Base-by-base conservation (phyloP, 2,329 filamentous ascomycete species). In the Fonsecaea pedrosoi region DNA sequence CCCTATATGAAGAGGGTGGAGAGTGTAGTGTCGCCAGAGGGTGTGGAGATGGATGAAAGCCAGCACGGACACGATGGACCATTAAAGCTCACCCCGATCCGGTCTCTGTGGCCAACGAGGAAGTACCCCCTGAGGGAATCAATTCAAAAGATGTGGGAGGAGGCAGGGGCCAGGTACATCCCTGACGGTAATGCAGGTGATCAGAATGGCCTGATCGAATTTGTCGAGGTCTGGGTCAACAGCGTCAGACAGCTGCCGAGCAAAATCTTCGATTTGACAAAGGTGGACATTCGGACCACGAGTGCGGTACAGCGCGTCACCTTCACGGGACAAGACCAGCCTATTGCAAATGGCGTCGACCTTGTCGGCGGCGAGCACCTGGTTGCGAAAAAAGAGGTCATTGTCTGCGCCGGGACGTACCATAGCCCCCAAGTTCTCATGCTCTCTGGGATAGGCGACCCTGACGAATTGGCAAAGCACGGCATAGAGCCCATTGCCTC, bases 1-100 rank as follows among this genome's bases (percentile, higher is more conserved):
- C 81, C 81, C 1, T 86, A 82, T 73, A 79, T 84, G 62, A 74
- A 75, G 42, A 82, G 80, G 65, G 70, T 76, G 0, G 82, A 83
- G 66, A 66, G 64, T 7, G 72, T 72, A 13, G 35, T 42, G 21
- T n/a, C 53, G 10, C 37, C n/a, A 12, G 60, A 18, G n/a, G 53
- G 25, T 2, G 15, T 38, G 4, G 35, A 10, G 4, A 62, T 35
- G 34, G 65, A 67, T 37, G 50, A 64, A n/a, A 32, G 38, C 50
- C 65, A 67, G 54, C 65, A 67, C 30, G 65, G 65, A 9, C 64
- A 67, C 32, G 57, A 67, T 30, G 65, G 65, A 7, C 40, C 34
- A 7, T 37, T 67, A 25, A 64, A 58, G 25, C 25, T 54, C 50
- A 56, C 59, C 15, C 65, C 65, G 8, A 37, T 67, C 2, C 53